Percentiles rank a stretch among this genome's conserved stretches.
phyloP scores from a whole-genome alignment of 2,329 filamentous ascomycete genomes.

The Aureobasidium pullulans region DNA sequence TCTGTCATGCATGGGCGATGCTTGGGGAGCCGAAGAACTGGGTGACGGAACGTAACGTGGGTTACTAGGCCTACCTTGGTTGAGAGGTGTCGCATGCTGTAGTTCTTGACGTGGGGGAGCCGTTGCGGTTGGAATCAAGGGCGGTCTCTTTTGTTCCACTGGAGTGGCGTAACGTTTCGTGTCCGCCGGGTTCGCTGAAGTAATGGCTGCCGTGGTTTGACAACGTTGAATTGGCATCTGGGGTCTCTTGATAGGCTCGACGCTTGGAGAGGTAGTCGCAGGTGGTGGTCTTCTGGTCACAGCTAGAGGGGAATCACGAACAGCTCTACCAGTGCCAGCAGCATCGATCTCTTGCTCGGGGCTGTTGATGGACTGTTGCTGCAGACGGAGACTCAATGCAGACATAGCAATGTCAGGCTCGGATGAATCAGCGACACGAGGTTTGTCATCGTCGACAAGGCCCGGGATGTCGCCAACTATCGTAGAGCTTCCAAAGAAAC shows the following conservation, averaged over 20 bases:
- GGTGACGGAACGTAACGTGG: conserved; percentile 10
- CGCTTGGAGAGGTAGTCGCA: not conserved
- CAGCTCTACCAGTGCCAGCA: not conserved
- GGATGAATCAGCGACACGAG: conserved; percentile 19
- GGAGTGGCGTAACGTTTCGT: not conserved
- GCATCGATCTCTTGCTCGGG: conserved; percentile 16
- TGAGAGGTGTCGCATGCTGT: not conserved
- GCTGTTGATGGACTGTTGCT: conserved; percentile 23
- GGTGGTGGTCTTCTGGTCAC: not conserved
- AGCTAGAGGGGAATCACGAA: not conserved
- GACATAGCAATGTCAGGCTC: conserved; percentile 21
- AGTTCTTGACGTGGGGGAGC: conserved; percentile 14
- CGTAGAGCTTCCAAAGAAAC: conserved; percentile 72
- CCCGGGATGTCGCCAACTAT: conserved; percentile 71
- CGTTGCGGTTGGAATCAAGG: conserved; percentile 13
- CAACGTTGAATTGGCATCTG: not conserved
- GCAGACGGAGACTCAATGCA: conserved; percentile 26
- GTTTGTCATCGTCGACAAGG: conserved; percentile 58
- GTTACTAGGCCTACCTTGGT: conserved; percentile 1
- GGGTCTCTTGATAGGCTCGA: not conserved
- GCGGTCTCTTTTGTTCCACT: conserved; percentile 4
- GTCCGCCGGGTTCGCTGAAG: not conserved
- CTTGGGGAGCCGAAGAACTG: conserved; percentile 15
- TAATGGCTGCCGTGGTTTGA: not conserved
- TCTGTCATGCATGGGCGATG: conserved; percentile 32